Percentiles rank a stretch among this genome's conserved stretches.
Conservation (phyloP, 257 asterid genomes). For the Ilex asprella region DNA sequence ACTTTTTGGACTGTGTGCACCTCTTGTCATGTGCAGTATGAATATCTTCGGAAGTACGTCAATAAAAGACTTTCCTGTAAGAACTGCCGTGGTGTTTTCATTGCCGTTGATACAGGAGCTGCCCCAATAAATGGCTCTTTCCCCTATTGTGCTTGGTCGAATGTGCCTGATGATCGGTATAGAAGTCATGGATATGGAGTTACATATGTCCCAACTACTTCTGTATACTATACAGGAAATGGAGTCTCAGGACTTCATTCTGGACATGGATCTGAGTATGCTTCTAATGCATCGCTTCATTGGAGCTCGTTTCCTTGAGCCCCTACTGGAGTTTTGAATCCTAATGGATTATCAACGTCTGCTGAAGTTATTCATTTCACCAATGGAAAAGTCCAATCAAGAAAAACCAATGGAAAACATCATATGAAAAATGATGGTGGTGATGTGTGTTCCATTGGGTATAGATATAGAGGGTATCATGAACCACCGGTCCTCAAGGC, state of each 20-base stretch:
- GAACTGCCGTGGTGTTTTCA: constrained; percentile 89
- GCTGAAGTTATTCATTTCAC: constrained; percentile 41
- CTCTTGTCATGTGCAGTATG: constrained; percentile 89
- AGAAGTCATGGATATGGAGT: constrained; percentile 55
- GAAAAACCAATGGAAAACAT: constrained; percentile 41
- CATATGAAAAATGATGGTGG: constrained; percentile 27
- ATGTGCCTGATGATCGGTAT: constrained; percentile 53
- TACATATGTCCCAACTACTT: constrained; percentile 37
- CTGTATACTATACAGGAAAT: constrained; percentile 49
- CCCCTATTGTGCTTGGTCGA: constrained; percentile 59
- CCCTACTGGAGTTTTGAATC: constrained; percentile 24
- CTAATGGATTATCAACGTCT: constrained; percentile 50
- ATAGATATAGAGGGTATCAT: constrained; percentile 19
- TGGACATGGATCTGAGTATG: constrained; percentile 49
- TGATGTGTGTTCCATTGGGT: constrained; percentile 34
- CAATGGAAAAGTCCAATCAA: constrained; percentile 38
- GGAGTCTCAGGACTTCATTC: constrained; percentile 52
- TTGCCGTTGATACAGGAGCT: constrained; percentile 85
- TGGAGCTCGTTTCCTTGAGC: constrained; percentile 39
- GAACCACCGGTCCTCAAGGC: constrained; percentile 48
- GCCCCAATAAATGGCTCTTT: constrained; percentile 63
- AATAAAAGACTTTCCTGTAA: constrained; percentile 86
- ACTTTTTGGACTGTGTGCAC: constrained; percentile 96
- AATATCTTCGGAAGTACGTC: constrained; percentile 78
- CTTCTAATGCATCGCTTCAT: constrained; percentile 66